Evolutionary conservation across 768 basidiomycete genomes (phyloP), one percentile per base, ranked within the genome.

Genomic region (Albatrellus ellisii): DNA sequence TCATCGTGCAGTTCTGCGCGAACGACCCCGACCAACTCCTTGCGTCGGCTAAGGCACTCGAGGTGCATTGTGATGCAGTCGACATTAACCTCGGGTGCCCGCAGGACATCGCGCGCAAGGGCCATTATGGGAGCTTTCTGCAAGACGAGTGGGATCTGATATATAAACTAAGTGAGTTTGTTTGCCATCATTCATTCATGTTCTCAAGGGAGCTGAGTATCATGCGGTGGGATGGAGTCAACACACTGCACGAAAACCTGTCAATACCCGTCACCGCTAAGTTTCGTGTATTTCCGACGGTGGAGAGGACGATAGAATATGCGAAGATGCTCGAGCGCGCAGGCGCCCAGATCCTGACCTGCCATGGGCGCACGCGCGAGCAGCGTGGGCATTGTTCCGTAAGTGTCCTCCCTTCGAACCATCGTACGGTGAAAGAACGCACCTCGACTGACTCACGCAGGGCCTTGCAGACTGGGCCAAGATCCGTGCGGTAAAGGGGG

Each of bases 81-180:
- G 95, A 99, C 57, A 69, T 99, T 59, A 98, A 99, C 57, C 64
- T 91, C 47, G 84, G 90, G 1, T 88, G 95, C 56, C 94, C 94
- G 0, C 94, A 99, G 54, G 90, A 94, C 35, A 97, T 99, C 43
- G 95, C 94, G 0, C 74, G 73, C 47, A 68, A 75, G 20, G 94
- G 95, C 0, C 70, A 70, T 31, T 99, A 97, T 49, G 94, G 95
- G 0, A 72, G 81, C 0, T 98, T 86, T 64, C 56, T 98, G 42
- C 88, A 91, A 65, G 91, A 98, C 45, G 89, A 97, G 33, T 97
- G 94, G 94, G 79, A 87, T 12, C 56, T 92, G 42, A 81, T 98
- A 22, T 79, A 79, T 51, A 64, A 68, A 17, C 68, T 98, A 36
- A 85, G 91, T 81, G 47, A 47, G 73, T 67, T 4, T 35, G 32